A percentile compares a stretch with the other conserved stretches of the same genome.
These are phyloP conservation scores for Haplosporangium gracile DNA, from an alignment of 192 early-diverging fungal genomes.

Conservation along the genomic window DNA sequence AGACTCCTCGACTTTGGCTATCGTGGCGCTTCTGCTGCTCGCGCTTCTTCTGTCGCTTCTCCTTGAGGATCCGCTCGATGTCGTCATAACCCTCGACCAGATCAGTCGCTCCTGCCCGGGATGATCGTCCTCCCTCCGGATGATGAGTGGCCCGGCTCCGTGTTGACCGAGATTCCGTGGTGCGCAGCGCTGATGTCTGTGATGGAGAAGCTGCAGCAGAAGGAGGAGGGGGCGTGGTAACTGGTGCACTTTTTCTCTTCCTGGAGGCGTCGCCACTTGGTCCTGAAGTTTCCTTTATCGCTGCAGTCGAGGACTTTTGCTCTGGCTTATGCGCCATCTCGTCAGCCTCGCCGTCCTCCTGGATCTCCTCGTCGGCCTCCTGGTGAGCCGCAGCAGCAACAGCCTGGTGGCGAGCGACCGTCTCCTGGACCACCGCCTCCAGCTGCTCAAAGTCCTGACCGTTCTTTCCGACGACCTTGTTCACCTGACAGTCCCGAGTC, in stretches of 20 bases:
- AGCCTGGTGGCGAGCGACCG: slow-evolving; percentile 28
- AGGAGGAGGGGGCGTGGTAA: not conserved
- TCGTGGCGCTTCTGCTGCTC: slow-evolving; percentile 16
- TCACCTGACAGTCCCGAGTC: slow-evolving; percentile 43
- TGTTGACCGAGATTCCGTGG: slow-evolving; percentile 1
- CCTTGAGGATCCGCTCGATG: slow-evolving; percentile 31
- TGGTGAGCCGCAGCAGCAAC: not conserved
- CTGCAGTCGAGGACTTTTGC: not conserved
- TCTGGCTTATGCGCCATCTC: not conserved
- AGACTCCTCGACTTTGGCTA: not conserved
- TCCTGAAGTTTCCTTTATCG: not conserved
- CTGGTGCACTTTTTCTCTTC: not conserved
- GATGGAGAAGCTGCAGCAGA: no score
- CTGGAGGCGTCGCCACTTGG: not conserved
- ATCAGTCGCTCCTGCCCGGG: not conserved
- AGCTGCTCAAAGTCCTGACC: slow-evolving; percentile 31
- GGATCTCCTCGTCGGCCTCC: not conserved
- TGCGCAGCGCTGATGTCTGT: not conserved
- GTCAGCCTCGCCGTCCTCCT: not conserved
- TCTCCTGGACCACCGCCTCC: slow-evolving; percentile 44
- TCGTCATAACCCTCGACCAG: slow-evolving; percentile 37
- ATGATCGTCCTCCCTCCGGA: not conserved
- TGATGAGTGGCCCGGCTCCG: not conserved
- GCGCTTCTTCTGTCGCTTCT: slow-evolving; percentile 28
- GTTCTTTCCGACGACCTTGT: slow-evolving; percentile 43